These are phyloP conservation scores for Dipteronia sinensis DNA, from an alignment of 345 rosid species.

Conservation along the genomic window DNA sequence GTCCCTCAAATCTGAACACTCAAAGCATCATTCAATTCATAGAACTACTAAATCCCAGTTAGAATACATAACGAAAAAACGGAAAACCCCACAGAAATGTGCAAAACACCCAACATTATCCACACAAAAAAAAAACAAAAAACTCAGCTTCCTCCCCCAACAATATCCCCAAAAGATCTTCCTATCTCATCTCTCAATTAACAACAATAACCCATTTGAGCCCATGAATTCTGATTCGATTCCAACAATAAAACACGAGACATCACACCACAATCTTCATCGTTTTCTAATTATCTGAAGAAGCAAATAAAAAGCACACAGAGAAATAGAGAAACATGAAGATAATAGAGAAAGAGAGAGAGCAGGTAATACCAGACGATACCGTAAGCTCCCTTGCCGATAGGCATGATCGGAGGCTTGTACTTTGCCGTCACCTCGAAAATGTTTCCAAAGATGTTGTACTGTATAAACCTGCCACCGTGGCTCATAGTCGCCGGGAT, in stretches of 20 bases:
- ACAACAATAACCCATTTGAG: not conserved
- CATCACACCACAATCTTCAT: no score
- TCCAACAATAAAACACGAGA: not conserved
- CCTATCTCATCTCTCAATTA: no score
- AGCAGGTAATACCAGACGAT: conserved; percentile 75
- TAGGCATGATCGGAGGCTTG: conserved; percentile 96
- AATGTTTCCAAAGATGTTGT: conserved; percentile 92
- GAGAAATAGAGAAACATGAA: no score
- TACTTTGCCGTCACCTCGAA: conserved; percentile 98
- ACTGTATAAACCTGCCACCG: conserved; percentile 94
- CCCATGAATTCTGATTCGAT: not conserved
- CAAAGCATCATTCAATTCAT: not conserved
- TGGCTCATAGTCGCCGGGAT: conserved; percentile 89
- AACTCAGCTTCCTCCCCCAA: not conserved
- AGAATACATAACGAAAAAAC: not conserved
- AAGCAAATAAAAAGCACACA: not conserved
- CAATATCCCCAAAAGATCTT: not conserved
- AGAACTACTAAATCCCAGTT: not conserved
- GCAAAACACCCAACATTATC: not conserved
- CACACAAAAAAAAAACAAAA: no score
- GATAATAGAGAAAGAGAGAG: not conserved
- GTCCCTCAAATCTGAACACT: not conserved
- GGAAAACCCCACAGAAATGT: not conserved
- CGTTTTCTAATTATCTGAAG: no score
- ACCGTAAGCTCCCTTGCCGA: conserved; percentile 99